Percentiles rank a stretch among this genome's conserved stretches.
Conservation (phyloP, 306 rosid species). For the Elaeagnus macrophylla region DNA sequence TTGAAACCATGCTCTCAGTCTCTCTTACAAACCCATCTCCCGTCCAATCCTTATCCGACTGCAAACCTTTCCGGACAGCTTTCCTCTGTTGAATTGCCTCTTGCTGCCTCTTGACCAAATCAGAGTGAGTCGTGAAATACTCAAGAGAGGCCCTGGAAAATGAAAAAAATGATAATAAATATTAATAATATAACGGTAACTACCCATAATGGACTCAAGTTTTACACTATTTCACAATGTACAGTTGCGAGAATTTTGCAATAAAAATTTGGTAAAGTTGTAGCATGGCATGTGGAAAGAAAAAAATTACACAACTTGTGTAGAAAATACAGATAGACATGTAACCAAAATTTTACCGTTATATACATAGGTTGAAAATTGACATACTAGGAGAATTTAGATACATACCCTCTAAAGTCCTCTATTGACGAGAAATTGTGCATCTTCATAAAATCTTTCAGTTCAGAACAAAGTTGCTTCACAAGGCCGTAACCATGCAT, state of each 20-base stretch:
- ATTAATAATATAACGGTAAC: too few species aligned
- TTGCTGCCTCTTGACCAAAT: constrained; percentile 73
- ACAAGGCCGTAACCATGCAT: constrained; percentile 96
- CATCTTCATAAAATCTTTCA: constrained; percentile 71
- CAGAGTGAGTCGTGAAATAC: constrained; percentile 87
- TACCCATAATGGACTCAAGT: too few species aligned
- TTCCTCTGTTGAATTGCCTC: constrained; percentile 81
- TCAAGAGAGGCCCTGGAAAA: constrained; percentile 62
- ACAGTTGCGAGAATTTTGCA: too few species aligned
- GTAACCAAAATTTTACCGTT: too few species aligned
- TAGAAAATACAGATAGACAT: too few species aligned
- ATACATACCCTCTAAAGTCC: constrained; percentile 94
- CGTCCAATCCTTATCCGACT: constrained; percentile 93
- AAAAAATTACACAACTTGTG: too few species aligned
- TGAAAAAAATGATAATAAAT: too few species aligned
- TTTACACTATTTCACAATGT: too few species aligned
- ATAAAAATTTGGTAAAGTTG: too few species aligned
- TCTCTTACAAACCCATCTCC: constrained; percentile 95
- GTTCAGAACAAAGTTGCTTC: constrained; percentile 72
- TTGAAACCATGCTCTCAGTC: constrained; percentile 95
- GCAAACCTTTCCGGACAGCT: constrained; percentile 69
- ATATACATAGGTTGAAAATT: too few species aligned
- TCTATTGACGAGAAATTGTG: constrained; percentile 81
- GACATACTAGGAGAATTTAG: too few species aligned
- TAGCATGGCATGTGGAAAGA: too few species aligned